Evolutionary conservation across 2,329 filamentous ascomycete species (phyloP), one percentile per base, ranked within the genome.

Genomic region (Talaromyces islandicus): DNA sequence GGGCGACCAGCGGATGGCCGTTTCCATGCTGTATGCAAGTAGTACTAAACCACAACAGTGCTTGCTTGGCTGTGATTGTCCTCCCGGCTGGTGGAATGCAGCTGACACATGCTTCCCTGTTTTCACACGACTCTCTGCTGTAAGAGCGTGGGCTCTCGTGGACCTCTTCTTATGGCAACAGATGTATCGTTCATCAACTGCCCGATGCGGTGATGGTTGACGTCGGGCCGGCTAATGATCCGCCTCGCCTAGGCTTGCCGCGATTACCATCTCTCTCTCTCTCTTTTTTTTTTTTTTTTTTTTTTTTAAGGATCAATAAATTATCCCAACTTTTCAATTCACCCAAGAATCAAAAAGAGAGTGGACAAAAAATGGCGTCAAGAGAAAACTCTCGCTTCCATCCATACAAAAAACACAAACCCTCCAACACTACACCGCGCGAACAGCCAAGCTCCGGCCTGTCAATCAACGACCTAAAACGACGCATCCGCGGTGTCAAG

Each of bases 1-100:
- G 56, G 83, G 81, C 63, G 85, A 87, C 83, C 84, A 88, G 68
- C 85, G 80, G 64, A 88, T 83, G 51, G 85, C 85, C 32, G 83
- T 80, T 71, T 85, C 82, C 83, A 85, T 85, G 19, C 46, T 30
- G 41, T 24, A 6, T 27, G 25, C 6, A 6, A 27, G 25, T 27
- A 52, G n/a, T n/a, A n/a, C n/a, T n/a, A n/a, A n/a, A n/a, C 25
- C 11, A 29, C 41, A 43, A 43, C 19, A n/a, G 41, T 43, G 41
- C n/a, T 14, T 43, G 41, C 38, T 43, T 43, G 41, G 7, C 32
- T 46, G 12, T n/a, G 21, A 46, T 19, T 46, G 41, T 46, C n/a
- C 41, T 4, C n/a, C n/a, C n/a, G 38, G n/a, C 41, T 21, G 19
- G n/a, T 46, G 41, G n/a, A 19, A 46, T 19, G 19, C 35, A 17